These are phyloP conservation scores for Xylaria sp. DNA, from an alignment of 2,329 filamentous ascomycete genomes.

Conservation along the genomic window DNA sequence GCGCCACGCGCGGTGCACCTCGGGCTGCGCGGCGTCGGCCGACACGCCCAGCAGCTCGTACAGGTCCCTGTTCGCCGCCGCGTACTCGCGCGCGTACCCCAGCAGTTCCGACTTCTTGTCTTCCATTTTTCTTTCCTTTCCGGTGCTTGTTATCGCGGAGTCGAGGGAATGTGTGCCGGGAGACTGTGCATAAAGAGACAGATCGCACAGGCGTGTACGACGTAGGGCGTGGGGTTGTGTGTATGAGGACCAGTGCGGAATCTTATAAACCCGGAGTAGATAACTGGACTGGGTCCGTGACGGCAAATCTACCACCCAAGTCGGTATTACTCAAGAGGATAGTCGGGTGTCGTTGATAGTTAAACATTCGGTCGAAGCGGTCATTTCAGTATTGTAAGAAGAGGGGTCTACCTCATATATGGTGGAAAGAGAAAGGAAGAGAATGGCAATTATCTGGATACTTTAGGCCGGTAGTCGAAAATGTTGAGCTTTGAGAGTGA, in stretches of 20 bases:
- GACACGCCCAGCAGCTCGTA: slow-evolving; percentile 76
- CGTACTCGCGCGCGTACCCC: slow-evolving; percentile 62
- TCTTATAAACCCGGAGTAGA: no score
- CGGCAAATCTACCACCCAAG: no score
- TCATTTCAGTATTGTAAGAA: not conserved
- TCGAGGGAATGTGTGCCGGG: not conserved
- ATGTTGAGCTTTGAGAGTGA: not conserved
- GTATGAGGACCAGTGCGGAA: not conserved
- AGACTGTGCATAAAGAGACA: not conserved
- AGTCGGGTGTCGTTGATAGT: not conserved
- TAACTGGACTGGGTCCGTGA: no score
- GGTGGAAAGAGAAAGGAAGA: no score
- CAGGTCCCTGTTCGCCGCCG: slow-evolving; percentile 68
- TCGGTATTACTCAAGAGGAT: not conserved
- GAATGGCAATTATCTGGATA: no score
- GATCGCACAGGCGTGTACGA: not conserved
- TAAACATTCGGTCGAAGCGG: not conserved
- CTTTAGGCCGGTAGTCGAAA: no score
- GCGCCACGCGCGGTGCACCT: slow-evolving; percentile 78
- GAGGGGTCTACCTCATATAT: no score
- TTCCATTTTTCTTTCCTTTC: slow-evolving; percentile 30
- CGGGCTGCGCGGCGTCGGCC: slow-evolving; percentile 67
- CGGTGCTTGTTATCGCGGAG: not conserved
- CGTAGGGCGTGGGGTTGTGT: not conserved
- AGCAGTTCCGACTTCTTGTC: slow-evolving; percentile 56